phyloP scores from a whole-genome alignment of 331 rosid genomes.

The Malus hybrid region DNA sequence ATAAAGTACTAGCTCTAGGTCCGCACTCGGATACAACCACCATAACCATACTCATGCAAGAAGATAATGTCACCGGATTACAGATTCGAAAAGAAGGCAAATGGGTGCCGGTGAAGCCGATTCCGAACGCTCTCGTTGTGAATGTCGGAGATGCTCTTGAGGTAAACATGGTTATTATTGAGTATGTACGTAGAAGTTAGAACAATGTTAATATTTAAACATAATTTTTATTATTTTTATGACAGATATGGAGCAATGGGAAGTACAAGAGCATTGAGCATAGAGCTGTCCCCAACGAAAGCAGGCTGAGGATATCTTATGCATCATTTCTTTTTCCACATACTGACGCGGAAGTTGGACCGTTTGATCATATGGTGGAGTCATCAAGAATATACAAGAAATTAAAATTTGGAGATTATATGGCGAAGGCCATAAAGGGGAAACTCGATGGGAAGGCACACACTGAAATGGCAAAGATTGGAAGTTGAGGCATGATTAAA shows the following conservation, averaged over 20 bases:
- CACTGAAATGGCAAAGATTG: neutral
- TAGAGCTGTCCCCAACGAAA: slow-evolving; percentile 7
- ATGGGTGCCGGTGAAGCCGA: slow-evolving; percentile 28
- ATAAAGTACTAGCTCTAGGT: slow-evolving; percentile 25
- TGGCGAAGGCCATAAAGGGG: neutral
- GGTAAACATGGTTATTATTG: slow-evolving; percentile 4
- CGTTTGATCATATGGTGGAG: slow-evolving; percentile 17
- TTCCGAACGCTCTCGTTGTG: slow-evolving; percentile 23
- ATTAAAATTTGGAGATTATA: neutral
- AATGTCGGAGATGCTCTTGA: slow-evolving; percentile 29
- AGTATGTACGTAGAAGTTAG: no score
- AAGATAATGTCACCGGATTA: slow-evolving; percentile 13
- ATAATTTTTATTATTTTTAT: neutral
- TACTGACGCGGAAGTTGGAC: slow-evolving; percentile 22
- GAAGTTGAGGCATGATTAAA: neutral
- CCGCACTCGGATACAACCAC: slow-evolving; percentile 29
- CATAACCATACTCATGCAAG: slow-evolving; percentile 33
- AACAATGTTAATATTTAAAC: neutral
- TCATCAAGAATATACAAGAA: slow-evolving; percentile 3
- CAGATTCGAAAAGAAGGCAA: slow-evolving; percentile 23
- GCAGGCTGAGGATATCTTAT: neutral
- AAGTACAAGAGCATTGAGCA: slow-evolving; percentile 25
- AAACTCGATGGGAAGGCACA: neutral
- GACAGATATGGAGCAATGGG: slow-evolving; percentile 24
- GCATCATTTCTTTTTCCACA: slow-evolving; percentile 19